Evolutionary conservation across 306 rosid genomes (phyloP), one percentile per base, ranked within the genome.

Genomic region (Pterocarpus santalinus): DNA sequence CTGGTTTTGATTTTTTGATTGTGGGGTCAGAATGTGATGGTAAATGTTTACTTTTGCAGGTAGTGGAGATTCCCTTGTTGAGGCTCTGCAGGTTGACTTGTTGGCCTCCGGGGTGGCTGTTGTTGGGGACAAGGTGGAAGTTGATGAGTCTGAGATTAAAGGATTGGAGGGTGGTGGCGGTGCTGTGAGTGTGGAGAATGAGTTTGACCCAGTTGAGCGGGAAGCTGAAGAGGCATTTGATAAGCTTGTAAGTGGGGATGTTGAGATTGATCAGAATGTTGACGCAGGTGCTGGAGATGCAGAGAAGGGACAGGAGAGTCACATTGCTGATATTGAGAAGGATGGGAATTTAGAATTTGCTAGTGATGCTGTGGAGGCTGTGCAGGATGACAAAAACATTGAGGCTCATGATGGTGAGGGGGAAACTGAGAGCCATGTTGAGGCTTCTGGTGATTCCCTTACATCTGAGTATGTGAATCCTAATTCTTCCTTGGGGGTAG

Each of bases 111-210:
- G 87, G 36, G 88, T 85, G 14, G 90, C 77, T 70, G 86, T 85
- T 63, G 88, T 80, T 49, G 90, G 89, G n/a, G 91, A 83, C 74
- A 76, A 58, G 39, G 89, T 67, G 69, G 80, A 53, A 5, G 83
- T 74, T 72, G 73, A 78, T 71, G 90, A 78, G 39, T 77, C 88
- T 75, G 88, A 86, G 55, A 80, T 75, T 65, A 71, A 55, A 61
- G 84, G 87, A 52, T 5, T 80, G 36, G 90, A 70, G 2, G 53
- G 53, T 47, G 53, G 15, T 9, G 53, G 53, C 10, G 76, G 79
- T 80, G 78, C 30, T 47, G 80, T 84, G 61, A 81, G 69, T 38
- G 56, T 91, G 80, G 97, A 86, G 41, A 87, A 88, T 82, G 87
- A 79, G 70, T 78, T 87, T 83, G 90, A 74, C 57, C 69, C 85